phyloP scores from a whole-genome alignment of 2,329 filamentous ascomycete species.

The Calonectria ilicicola region DNA sequence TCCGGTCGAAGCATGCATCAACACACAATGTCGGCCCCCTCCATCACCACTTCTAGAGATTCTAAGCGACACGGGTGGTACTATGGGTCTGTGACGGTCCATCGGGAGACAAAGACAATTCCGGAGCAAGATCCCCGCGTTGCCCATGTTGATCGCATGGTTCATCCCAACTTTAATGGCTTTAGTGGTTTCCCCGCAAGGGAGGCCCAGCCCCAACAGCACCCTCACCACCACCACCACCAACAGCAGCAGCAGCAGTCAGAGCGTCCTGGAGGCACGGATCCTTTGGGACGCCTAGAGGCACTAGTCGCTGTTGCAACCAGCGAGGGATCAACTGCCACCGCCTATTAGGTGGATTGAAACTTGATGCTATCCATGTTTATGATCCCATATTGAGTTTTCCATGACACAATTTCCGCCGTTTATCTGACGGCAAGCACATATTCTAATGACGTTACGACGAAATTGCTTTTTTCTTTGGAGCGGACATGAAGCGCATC shows the following conservation, averaged over 20 bases:
- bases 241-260: slow-evolving; percentile 45
- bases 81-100: slow-evolving; percentile 61
- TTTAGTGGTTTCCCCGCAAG: slow-evolving; percentile 63
- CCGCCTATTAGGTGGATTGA: slow-evolving; percentile 49
- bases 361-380: neutral
- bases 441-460: slow-evolving; percentile 41
- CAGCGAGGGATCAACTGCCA: slow-evolving; percentile 56
- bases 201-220: slow-evolving; percentile 44
- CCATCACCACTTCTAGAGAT: slow-evolving; percentile 67
- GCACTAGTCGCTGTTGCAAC: slow-evolving; percentile 59
- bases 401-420: slow-evolving; percentile 6
- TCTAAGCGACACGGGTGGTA: slow-evolving; percentile 81
- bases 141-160: slow-evolving; percentile 66
- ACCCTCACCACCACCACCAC: slow-evolving; percentile 40
- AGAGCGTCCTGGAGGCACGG: slow-evolving; percentile 45
- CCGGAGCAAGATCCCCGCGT: slow-evolving; percentile 47
- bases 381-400: neutral
- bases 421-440: slow-evolving; percentile 32
- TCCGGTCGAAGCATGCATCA: slow-evolving; percentile 58
- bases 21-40: slow-evolving; percentile 71
- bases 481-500: slow-evolving; percentile 37
- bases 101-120: slow-evolving; percentile 50
- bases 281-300: slow-evolving; percentile 54
- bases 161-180: slow-evolving; percentile 66
- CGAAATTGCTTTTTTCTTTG: slow-evolving; percentile 34